Base-by-base conservation (phyloP, 1,284 basidiomycete species). In the Puccinia triticina region DNA sequence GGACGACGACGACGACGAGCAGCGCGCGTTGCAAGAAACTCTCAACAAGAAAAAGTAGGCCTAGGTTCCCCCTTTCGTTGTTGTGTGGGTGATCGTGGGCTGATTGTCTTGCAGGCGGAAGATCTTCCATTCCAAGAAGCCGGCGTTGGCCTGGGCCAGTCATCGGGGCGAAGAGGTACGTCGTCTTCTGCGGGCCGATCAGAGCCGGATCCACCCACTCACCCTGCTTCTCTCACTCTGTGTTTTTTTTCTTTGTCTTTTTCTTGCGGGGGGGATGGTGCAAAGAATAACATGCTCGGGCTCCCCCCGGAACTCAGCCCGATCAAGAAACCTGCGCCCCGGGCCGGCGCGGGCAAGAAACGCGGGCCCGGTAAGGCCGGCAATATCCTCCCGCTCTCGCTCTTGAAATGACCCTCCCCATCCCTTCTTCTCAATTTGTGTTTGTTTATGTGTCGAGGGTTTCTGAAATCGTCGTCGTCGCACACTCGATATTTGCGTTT, bases 281-380 rank as follows among this genome's bases (percentile, higher is more conserved):
- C 16, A 67, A 5, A 78, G 61, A 43, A 78, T 40, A 78, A 78
- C 37, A 78, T 78, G 77, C 32, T 78, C 21, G 77, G 77, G 0
- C 61, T 78, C 32, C 77, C 77, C 34, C 77, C 77, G 11, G 46
- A 78, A 69, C 21, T 78, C 1, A 78, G 77, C 69, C 77, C 77
- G 16, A 50, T 78, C 32, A 78, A 77, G n/a, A 61, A 43, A 43
- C 16, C 37, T 29, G 7, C 34, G 76, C 37, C 67, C 32, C 14
- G 76, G 76, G 0, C 59, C 67, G 26, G 10, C 40, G 26, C 29
- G 0, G n/a, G n/a, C n/a, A 29, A 11, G 2, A 64, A 64, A 37
- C 61, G 61, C 32, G 2, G 26, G 10, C 18, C 48, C 18, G 3
- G 3, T 14, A 64, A 64, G 32, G 7, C 14, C 7, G 12, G 12